Percentiles rank a stretch among this genome's conserved stretches.
Evolutionary conservation across 345 rosid genomes (phyloP).

Genomic region (Pugionium cornutum): DNA sequence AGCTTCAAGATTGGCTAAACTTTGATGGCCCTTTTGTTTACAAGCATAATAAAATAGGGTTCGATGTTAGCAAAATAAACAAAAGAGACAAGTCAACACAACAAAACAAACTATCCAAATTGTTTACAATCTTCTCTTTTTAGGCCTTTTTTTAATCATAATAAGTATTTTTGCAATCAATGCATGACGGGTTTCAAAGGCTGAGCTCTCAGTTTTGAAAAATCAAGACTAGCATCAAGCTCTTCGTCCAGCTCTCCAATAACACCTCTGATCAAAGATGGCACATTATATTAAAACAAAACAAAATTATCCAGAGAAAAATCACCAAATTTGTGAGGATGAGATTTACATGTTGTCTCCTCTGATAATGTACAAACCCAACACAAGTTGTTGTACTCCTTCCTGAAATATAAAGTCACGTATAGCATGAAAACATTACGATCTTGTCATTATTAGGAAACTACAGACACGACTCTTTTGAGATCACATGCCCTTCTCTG

Average conservation of each 20-base stretch:
- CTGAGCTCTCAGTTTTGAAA: constrained; percentile 87
- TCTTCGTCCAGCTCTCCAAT: constrained; percentile 93
- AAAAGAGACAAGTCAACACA: no score
- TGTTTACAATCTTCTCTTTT: constrained; percentile 33
- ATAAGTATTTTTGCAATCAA: constrained; percentile 41
- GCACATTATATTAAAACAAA: not conserved
- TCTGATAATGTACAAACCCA: constrained; percentile 95
- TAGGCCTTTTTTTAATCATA: not conserved
- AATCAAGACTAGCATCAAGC: constrained; percentile 72
- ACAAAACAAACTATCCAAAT: not conserved
- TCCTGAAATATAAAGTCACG: constrained; percentile 51
- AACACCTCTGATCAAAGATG: constrained; percentile 63
- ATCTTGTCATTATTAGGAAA: not conserved
- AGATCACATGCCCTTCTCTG: not conserved
- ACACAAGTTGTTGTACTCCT: constrained; percentile 89
- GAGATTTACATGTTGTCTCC: constrained; percentile 90
- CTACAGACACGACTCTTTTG: not conserved
- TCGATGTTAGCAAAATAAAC: no score
- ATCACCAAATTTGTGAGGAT: not conserved
- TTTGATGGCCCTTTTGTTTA: no score
- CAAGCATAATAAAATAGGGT: no score
- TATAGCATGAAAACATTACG: not conserved
- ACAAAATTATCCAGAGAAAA: not conserved
- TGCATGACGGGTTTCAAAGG: constrained; percentile 93
- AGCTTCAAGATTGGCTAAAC: no score